Evolutionary conservation across 768 basidiomycete species (phyloP).

Genomic region (Inosperma sp.): DNA sequence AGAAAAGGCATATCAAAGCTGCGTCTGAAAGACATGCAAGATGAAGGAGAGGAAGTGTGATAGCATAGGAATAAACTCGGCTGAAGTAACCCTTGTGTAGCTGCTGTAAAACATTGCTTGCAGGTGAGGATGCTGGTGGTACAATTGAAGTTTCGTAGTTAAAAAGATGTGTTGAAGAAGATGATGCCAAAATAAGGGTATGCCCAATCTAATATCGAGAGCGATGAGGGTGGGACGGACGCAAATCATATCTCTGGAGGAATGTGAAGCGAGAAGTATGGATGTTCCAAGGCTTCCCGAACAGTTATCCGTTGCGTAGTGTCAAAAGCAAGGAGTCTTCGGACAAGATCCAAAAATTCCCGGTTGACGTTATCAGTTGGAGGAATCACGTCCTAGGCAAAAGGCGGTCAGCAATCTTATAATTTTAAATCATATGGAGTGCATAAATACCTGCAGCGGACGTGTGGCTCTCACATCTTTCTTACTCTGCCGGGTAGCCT

Average conservation of each 20-base stretch:
- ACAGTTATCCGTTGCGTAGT: slow-evolving; percentile 86
- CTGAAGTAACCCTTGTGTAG: slow-evolving; percentile 4
- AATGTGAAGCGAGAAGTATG: slow-evolving; percentile 72
- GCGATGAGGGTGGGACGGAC: neutral
- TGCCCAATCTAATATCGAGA: slow-evolving; percentile 15
- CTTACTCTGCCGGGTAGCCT: slow-evolving; percentile 83
- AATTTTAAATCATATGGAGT: slow-evolving; percentile 1
- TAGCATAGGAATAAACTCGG: slow-evolving; percentile 1
- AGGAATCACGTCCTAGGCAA: slow-evolving; percentile 73
- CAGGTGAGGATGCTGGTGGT: slow-evolving; percentile 18
- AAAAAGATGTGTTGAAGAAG: slow-evolving; percentile 22
- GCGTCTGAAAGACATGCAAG: slow-evolving; percentile 2
- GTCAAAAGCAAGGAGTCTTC: slow-evolving; percentile 84
- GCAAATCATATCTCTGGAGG: slow-evolving; percentile 59
- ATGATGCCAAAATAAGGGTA: slow-evolving; percentile 21
- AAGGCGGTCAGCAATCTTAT: slow-evolving; percentile 12
- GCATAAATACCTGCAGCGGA: slow-evolving; percentile 59
- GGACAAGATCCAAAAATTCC: slow-evolving; percentile 85
- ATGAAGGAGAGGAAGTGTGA: neutral
- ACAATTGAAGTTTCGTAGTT: slow-evolving; percentile 26
- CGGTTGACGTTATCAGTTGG: slow-evolving; percentile 68
- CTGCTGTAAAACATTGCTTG: slow-evolving; percentile 7
- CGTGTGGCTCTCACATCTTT: slow-evolving; percentile 90
- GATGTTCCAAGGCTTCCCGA: slow-evolving; percentile 80
- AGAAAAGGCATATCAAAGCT: too few relatives aligned